These are phyloP conservation scores for Phytopythium mirpurense DNA, from an alignment of 352 stramenopile genomes.

Conservation along the genomic window DNA sequence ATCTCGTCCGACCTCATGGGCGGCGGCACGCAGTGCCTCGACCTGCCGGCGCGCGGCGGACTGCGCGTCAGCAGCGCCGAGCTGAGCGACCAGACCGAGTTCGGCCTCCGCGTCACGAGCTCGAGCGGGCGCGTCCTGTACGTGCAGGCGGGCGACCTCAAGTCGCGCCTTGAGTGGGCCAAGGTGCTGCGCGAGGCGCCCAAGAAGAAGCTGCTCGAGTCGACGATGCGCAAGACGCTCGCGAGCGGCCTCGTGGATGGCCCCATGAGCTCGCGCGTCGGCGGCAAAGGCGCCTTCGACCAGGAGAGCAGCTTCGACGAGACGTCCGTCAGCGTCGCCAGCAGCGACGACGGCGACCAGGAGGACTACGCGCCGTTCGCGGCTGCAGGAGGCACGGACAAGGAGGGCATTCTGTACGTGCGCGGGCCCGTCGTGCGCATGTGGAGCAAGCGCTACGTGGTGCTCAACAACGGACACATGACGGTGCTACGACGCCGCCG, in stretches of 20 bases:
- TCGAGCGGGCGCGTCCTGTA: slow-evolving; percentile 54
- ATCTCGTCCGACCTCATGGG: slow-evolving; percentile 50
- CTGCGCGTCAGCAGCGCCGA: slow-evolving; percentile 42
- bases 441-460: slow-evolving; percentile 59
- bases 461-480: slow-evolving; percentile 38
- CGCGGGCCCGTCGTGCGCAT: slow-evolving; percentile 27
- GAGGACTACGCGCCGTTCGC: slow-evolving; percentile 15
- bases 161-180: slow-evolving; percentile 41
- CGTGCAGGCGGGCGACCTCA: slow-evolving; percentile 48
- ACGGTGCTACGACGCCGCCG: slow-evolving; percentile 27
- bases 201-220: slow-evolving; percentile 20
- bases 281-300: slow-evolving; percentile 1
- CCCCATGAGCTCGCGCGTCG: slow-evolving; percentile 4
- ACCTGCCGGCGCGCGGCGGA: slow-evolving; percentile 47
- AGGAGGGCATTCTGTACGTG: slow-evolving; percentile 44
- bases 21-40: slow-evolving; percentile 45
- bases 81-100: slow-evolving; percentile 42
- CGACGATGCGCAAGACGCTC: slow-evolving; percentile 28
- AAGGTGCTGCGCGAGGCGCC: slow-evolving; percentile 47
- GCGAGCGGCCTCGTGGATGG: slow-evolving; percentile 38
- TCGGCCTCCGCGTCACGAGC: slow-evolving; percentile 54
- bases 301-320: slow-evolving; percentile 9
- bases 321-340: slow-evolving; percentile 38
- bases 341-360: slow-evolving; percentile 35
- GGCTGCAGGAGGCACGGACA: slow-evolving; percentile 12